phyloP scores from a whole-genome alignment of 2,329 filamentous ascomycete species.

The Xylaria sp. region DNA sequence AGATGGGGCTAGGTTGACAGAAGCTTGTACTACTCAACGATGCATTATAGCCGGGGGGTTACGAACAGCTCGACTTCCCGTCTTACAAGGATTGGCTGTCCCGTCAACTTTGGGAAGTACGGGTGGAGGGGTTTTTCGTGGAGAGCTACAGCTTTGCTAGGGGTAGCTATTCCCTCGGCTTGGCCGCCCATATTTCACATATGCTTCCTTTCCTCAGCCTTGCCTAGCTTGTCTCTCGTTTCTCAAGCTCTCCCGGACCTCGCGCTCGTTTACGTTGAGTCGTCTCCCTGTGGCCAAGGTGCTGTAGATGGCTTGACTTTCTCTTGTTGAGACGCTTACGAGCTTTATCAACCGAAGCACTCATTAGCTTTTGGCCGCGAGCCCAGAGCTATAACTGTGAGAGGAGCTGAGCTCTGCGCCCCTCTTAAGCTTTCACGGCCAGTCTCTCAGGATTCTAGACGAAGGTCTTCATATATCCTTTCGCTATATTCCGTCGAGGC shows the following conservation, averaged over 20 bases:
- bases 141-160: conserved; percentile 31
- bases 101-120: conserved; percentile 41
- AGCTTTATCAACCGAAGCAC: conserved; percentile 6
- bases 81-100: conserved; percentile 43
- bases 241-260: conserved; percentile 13
- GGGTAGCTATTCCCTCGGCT: conserved; percentile 32
- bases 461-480: conserved; percentile 7
- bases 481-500: neutral
- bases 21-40: conserved; percentile 37
- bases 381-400: neutral
- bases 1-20: conserved; percentile 38
- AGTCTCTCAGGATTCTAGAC: conserved; percentile 1
- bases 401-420: neutral
- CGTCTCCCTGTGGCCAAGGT: conserved; percentile 14
- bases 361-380: conserved; percentile 9
- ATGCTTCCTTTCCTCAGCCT: conserved; percentile 37
- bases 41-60: conserved; percentile 40
- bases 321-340: conserved; percentile 16
- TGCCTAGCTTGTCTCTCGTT: conserved; percentile 26
- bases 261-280: conserved; percentile 27
- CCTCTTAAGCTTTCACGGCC: conserved; percentile 12
- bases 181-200: conserved; percentile 20
- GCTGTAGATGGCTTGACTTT: conserved; percentile 26
- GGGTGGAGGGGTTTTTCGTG: conserved; percentile 41
- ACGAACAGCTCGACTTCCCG: conserved; percentile 38